Percentiles rank a stretch among this genome's conserved stretches.
Conservation (phyloP, 192 early-diverging fungal genomes). For the Entomortierella lignicola region DNA sequence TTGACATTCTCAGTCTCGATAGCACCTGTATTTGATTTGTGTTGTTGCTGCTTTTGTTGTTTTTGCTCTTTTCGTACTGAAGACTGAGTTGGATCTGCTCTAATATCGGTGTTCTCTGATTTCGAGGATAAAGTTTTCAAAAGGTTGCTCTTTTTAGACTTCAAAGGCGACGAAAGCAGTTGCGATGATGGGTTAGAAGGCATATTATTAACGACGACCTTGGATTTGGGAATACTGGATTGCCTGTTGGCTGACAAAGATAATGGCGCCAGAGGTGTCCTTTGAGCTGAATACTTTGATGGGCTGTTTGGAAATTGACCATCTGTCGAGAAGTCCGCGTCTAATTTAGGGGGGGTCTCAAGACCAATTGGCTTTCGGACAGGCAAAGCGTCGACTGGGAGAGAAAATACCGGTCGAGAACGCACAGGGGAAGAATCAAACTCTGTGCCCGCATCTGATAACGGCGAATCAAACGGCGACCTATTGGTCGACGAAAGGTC, state of each 20-base stretch:
- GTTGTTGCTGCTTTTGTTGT: conserved; percentile 1
- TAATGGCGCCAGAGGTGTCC: conserved; percentile 26
- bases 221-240: neutral
- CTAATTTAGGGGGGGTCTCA: conserved; percentile 24
- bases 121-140: neutral
- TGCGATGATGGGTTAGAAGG: neutral
- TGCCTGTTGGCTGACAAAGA: conserved; percentile 8
- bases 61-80: neutral
- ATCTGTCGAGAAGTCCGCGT: conserved; percentile 15
- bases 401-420: conserved; percentile 13
- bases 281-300: conserved; percentile 6
- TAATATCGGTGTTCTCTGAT: neutral
- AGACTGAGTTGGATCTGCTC: neutral
- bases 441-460: conserved; percentile 30
- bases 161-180: neutral
- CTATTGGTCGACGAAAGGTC: conserved; percentile 16
- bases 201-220: neutral
- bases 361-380: neutral
- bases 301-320: neutral
- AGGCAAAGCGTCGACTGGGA: conserved; percentile 11
- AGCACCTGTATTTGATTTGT: neutral
- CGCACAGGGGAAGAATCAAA: conserved; percentile 28
- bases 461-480: conserved; percentile 13
- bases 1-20: neutral
- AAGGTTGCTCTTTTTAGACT: neutral